Base-by-base conservation (phyloP, 2,329 filamentous ascomycete species). In the Penicillium sp. region DNA sequence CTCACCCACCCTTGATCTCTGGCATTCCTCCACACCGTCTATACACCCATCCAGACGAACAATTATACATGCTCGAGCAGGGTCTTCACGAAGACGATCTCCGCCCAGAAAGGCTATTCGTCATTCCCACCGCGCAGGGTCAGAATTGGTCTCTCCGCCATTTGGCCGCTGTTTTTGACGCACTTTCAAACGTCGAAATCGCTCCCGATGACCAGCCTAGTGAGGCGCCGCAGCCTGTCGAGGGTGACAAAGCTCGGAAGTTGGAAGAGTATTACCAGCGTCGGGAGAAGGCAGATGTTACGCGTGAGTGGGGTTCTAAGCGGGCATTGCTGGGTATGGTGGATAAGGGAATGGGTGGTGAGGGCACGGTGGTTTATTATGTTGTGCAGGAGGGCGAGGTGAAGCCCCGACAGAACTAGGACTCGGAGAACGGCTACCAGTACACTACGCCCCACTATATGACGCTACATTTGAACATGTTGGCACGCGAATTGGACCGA, bases 341-440 rank as follows among this genome's bases (percentile, higher is more conserved):
- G 48, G 79, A 85, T 64, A 69, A 71, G 55, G 69, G 68, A 2
- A 71, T 72, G 65, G 77, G 76, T 28, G 77, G 77, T 7, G 85
- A 87, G 67, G 85, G 84, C 37, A 87, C 85, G 1, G 77, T 87
- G 26, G 83, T 85, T 33, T 88, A 87, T 67, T 88, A 88, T 66
- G 79, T 87, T 58, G 77, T 87, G 45, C 83, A 86, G 62, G 84
- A 87, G 66, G 85, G 84, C 4, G 77, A 84, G 48, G 83, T 87
- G 24, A 87, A 87, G 71, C 85, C 85, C 11, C 74, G 85, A 58
- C 85, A 87, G 70, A 87, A 87, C 69, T 87, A 60, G 21, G 11
- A n/a, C 14, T 31, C 9, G 16, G 26, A 23, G 13, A 19, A 43
- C 24, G 21, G 11, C 21, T 23, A 24, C 18, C 5, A 10, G 10